A percentile compares a stretch with the other conserved stretches of the same genome.
phyloP scores from a whole-genome alignment of 805 yeast genomes.

The Kluyveromyces dobzhanskii region DNA sequence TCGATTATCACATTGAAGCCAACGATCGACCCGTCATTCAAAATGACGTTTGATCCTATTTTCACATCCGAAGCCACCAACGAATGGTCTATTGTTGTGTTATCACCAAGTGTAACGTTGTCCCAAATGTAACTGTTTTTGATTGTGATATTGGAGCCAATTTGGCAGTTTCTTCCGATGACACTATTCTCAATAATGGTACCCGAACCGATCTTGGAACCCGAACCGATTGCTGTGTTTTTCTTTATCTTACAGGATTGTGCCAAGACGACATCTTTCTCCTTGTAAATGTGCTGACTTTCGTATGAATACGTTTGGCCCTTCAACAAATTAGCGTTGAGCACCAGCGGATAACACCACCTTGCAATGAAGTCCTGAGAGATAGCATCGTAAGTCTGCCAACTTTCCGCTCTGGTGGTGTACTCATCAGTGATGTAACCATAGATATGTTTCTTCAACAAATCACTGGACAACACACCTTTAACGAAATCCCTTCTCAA shows the following conservation, averaged over 20 bases:
- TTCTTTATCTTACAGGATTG: slow-evolving; percentile 84
- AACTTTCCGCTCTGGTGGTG: slow-evolving; percentile 92
- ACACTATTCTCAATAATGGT: slow-evolving; percentile 59
- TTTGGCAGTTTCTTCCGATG: slow-evolving; percentile 77
- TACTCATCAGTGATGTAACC: slow-evolving; percentile 78
- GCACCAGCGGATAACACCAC: slow-evolving; percentile 87
- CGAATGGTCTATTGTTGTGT: slow-evolving; percentile 47
- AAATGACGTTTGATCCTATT: slow-evolving; percentile 41
- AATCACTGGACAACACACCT: slow-evolving; percentile 85
- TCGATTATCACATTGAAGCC: slow-evolving; percentile 70
- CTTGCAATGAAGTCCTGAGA: slow-evolving; percentile 84
- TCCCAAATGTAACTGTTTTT: slow-evolving; percentile 84
- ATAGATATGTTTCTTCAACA: slow-evolving; percentile 83
- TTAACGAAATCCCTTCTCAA: slow-evolving; percentile 81
- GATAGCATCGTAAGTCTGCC: slow-evolving; percentile 88
- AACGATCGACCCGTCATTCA: slow-evolving; percentile 68
- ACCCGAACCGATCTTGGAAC: slow-evolving; percentile 69
- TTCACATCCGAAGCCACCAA: slow-evolving; percentile 61
- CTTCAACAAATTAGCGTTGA: slow-evolving; percentile 70
- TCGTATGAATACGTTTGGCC: slow-evolving; percentile 73
- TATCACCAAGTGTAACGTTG: slow-evolving; percentile 62
- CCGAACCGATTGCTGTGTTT: slow-evolving; percentile 74
- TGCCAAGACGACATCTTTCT: slow-evolving; percentile 78
- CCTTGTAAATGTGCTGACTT: slow-evolving; percentile 82
- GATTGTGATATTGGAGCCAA: slow-evolving; percentile 69